These are phyloP conservation scores for Plasmodium vinckei DNA, from an alignment of 169 alveolate species.

Conservation along the genomic window DNA sequence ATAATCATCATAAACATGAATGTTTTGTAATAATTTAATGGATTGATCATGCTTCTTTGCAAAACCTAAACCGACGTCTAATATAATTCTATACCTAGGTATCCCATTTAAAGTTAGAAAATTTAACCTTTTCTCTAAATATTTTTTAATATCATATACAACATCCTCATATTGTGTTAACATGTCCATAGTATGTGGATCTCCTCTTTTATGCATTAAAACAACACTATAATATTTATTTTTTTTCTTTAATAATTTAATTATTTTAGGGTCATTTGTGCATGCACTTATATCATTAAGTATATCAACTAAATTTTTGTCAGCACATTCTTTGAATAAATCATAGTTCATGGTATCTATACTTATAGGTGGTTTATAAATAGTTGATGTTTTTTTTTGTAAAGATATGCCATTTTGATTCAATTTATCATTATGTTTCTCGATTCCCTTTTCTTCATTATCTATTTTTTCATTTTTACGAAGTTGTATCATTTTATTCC, in stretches of 20 bases:
- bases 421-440: no score
- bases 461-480: neutral
- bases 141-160: conserved; percentile 56
- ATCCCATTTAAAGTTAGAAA: conserved; percentile 60
- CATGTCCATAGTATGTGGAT: conserved; percentile 73
- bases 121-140: conserved; percentile 47
- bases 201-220: conserved; percentile 72
- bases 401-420: neutral
- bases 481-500: conserved; percentile 7
- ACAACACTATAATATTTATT: conserved; percentile 48
- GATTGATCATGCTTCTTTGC: conserved; percentile 72
- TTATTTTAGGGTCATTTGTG: conserved; percentile 51
- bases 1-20: conserved; percentile 69
- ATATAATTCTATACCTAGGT: conserved; percentile 66
- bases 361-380: conserved; percentile 47
- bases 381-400: neutral
- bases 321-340: conserved; percentile 62
- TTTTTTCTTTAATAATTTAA: conserved; percentile 52
- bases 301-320: conserved; percentile 32
- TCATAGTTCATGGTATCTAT: conserved; percentile 62
- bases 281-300: conserved; percentile 68
- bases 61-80: conserved; percentile 64
- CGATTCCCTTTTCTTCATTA: neutral
- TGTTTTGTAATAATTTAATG: conserved; percentile 38
- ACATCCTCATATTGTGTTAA: conserved; percentile 53